Percentiles rank a stretch among this genome's conserved stretches.
phyloP scores from a whole-genome alignment of 2,329 filamentous ascomycete genomes.

The Pseudogymnoascus sp. region DNA sequence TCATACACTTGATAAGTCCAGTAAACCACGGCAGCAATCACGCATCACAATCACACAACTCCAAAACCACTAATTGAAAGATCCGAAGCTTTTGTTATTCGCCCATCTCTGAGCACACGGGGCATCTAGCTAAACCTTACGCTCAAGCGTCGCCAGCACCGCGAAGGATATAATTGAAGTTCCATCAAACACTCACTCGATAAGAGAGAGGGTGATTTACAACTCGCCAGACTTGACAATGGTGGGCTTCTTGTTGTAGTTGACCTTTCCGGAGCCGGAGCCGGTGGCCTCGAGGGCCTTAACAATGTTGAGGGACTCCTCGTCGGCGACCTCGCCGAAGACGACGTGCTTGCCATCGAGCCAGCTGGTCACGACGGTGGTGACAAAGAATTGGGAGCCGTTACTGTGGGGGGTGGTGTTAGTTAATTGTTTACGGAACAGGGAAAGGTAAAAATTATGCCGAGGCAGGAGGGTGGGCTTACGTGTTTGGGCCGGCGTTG shows the following conservation, averaged over 20 bases:
- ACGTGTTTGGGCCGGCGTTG: slow-evolving; percentile 94
- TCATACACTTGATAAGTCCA: neutral
- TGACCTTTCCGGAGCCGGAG: slow-evolving; percentile 45
- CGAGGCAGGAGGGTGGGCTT: slow-evolving; percentile 30
- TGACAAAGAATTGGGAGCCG: slow-evolving; percentile 87
- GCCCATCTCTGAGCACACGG: neutral
- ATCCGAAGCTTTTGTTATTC: neutral
- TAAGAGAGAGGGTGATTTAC: slow-evolving; percentile 28
- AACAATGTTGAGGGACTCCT: slow-evolving; percentile 41
- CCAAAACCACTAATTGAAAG: neutral
- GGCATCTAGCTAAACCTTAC: neutral
- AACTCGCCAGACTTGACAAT: slow-evolving; percentile 47
- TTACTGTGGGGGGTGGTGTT: slow-evolving; percentile 63
- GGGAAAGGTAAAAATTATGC: neutral
- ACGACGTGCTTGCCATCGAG: slow-evolving; percentile 80
- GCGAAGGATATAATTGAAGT: neutral
- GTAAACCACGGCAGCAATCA: neutral
- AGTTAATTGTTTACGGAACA: slow-evolving; percentile 11
- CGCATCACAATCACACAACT: neutral
- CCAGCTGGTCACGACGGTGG: slow-evolving; percentile 74
- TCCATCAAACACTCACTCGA: neutral
- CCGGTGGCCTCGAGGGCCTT: slow-evolving; percentile 55
- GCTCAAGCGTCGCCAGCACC: neutral
- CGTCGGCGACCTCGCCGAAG: slow-evolving; percentile 67
- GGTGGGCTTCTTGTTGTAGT: slow-evolving; percentile 49